Evolutionary conservation across 306 rosid genomes (phyloP), one percentile per base, ranked within the genome.

Genomic region (Vigna trinervia): DNA sequence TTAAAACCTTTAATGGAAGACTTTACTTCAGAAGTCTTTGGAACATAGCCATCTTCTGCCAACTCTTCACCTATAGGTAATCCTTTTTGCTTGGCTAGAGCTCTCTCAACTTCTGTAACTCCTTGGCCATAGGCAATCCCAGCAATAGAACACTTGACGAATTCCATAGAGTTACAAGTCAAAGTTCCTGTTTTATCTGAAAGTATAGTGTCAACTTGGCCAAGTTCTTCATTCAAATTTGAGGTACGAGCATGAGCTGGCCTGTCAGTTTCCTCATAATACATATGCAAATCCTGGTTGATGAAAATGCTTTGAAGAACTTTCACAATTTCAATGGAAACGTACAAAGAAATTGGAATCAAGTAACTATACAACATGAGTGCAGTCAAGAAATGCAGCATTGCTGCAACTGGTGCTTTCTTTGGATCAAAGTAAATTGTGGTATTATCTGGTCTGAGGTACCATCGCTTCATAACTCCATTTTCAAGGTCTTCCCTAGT

Each of bases 101-200:
- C 95, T 84, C 93, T 89, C 90, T 94, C 98, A n/a, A 94, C 95
- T 86, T 92, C 98, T 12, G 98, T 90, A 36, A 90, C 84, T 51
- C 96, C 92, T 9, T 48, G 91, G 20, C 98, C 98, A 36, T 88
- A 92, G 10, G 90, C 81, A 73, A 89, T 72, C 74, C 98, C 98
- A 11, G 93, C 97, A 69, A 92, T 85, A n/a, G 98, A 92, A 84
- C 97, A 94, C 91, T 90, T 94, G 83, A 94, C 84, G 57, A 92
- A 94, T 56, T 94, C 98, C 98, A 94, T 94, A 1, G 97, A 94
- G 77, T 94, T 94, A 80, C 97, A 94, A 32, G 98, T 94, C 65
- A 94, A 83, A 69, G 98, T 94, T 78, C 98, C 98, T 3, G 98
- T 94, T 78, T 94, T 94, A 69, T 94, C 98, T 4, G 97, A 92